Evolutionary conservation across 176 grass and related monocot genomes (phyloP).

Genomic region (Chrysopogon serrulatus): DNA sequence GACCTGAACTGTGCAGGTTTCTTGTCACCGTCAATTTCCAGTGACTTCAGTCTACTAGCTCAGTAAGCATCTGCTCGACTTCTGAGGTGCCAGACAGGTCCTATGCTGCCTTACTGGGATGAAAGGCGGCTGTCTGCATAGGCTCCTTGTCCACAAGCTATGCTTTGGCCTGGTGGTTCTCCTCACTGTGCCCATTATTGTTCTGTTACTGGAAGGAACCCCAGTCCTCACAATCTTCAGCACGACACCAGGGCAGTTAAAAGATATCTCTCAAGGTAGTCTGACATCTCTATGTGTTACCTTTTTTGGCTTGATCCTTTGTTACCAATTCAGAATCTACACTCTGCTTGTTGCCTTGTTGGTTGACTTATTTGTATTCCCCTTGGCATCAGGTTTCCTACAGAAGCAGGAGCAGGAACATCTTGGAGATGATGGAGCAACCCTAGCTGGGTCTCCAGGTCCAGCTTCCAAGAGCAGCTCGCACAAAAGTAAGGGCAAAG

Average conservation of each 20-base stretch:
- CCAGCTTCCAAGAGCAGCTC: not conserved
- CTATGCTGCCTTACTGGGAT: slow-evolving; percentile 34
- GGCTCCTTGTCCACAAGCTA: slow-evolving; percentile 34
- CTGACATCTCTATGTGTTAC: not conserved
- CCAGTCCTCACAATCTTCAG: slow-evolving; percentile 29
- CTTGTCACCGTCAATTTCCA: not conserved
- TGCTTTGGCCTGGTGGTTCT: slow-evolving; percentile 29
- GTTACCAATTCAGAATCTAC: not conserved
- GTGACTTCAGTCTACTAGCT: not conserved
- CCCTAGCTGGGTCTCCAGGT: not conserved
- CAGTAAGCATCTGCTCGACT: not conserved
- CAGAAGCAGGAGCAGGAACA: slow-evolving; percentile 17
- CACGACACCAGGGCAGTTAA: slow-evolving; percentile 28
- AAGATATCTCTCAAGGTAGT: slow-evolving; percentile 36
- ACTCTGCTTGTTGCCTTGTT: not conserved
- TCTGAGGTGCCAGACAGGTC: not conserved
- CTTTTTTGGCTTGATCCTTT: not conserved
- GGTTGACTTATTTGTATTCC: not conserved
- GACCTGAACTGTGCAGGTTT: not conserved
- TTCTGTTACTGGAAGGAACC: slow-evolving; percentile 30
- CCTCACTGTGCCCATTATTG: slow-evolving; percentile 7
- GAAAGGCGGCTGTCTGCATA: slow-evolving; percentile 29
- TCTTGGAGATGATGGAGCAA: not conserved
- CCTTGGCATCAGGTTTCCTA: slow-evolving; percentile 19
- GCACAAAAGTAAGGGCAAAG: not conserved